Conservation (phyloP, 1,284 basidiomycete species). For the Microbotryum intermedium region DNA sequence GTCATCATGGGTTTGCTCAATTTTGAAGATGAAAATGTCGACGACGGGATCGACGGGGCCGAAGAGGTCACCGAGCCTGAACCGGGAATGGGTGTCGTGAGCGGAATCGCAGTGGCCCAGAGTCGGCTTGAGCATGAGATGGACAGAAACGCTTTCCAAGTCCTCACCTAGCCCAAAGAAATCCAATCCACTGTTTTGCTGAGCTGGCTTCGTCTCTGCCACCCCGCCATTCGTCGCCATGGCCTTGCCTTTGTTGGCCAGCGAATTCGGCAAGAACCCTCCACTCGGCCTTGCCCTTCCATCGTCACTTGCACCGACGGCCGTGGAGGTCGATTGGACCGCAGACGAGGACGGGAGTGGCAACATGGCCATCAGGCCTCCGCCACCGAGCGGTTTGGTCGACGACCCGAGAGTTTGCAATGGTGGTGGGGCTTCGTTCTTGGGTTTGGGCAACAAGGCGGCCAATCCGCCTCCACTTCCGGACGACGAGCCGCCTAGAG, state of each 20-base stretch:
- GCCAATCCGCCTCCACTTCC: slow-evolving; percentile 17
- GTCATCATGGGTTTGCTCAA: slow-evolving; percentile 7
- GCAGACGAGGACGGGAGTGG: neutral
- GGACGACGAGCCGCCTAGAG: neutral
- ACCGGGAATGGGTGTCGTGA: neutral
- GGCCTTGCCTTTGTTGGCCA: slow-evolving; percentile 17
- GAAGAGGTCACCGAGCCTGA: slow-evolving; percentile 14
- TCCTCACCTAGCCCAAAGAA: slow-evolving; percentile 28
- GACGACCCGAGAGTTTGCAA: neutral
- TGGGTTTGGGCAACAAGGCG: slow-evolving; percentile 26
- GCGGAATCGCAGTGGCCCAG: neutral
- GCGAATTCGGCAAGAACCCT: slow-evolving; percentile 16
- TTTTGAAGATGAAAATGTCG: slow-evolving; percentile 1
- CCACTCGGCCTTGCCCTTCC: neutral
- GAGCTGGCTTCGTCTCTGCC: neutral
- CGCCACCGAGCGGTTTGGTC: neutral
- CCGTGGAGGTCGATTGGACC: no score
- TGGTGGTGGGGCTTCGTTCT: slow-evolving; percentile 9
- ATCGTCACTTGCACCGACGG: neutral
- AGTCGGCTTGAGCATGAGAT: neutral
- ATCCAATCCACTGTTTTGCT: slow-evolving; percentile 11
- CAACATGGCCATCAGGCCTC: neutral
- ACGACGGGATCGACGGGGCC: neutral
- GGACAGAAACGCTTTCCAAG: neutral
- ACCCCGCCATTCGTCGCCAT: slow-evolving; percentile 4